Evolutionary conservation across 306 rosid genomes (phyloP).

Genomic region (Mucuna pruriens): DNA sequence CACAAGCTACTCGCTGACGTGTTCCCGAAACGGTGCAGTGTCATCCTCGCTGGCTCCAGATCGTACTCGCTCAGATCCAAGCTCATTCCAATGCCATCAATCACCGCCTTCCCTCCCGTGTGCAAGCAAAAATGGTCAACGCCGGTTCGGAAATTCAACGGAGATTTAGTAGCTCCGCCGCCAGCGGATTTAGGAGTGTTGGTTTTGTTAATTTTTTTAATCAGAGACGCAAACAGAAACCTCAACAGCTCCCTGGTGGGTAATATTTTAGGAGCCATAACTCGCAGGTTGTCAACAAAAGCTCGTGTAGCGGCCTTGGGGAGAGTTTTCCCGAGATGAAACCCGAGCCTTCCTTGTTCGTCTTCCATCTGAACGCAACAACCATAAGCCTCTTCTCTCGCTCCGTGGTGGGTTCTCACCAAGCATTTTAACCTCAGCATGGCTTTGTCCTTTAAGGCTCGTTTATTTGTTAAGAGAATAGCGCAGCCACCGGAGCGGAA

Average conservation of each 20-base stretch:
- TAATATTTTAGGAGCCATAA: slow-evolving; percentile 69
- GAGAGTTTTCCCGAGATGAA: slow-evolving; percentile 66
- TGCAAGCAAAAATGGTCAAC: slow-evolving; percentile 88
- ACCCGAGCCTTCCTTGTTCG: slow-evolving; percentile 59
- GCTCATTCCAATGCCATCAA: slow-evolving; percentile 79
- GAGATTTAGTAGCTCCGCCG: slow-evolving; percentile 43
- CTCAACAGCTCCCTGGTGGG: slow-evolving; percentile 69
- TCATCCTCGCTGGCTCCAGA: slow-evolving; percentile 93
- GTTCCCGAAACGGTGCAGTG: slow-evolving; percentile 87
- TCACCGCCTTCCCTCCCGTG: slow-evolving; percentile 92
- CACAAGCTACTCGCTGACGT: slow-evolving; percentile 88
- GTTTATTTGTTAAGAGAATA: slow-evolving; percentile 64
- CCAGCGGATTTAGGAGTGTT: not conserved
- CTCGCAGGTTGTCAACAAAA: slow-evolving; percentile 76
- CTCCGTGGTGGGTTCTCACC: slow-evolving; percentile 85
- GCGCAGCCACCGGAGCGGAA: slow-evolving; percentile 85
- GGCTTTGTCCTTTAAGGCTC: slow-evolving; percentile 44
- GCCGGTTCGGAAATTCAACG: slow-evolving; percentile 62
- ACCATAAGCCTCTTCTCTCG: slow-evolving; percentile 65
- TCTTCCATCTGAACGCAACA: slow-evolving; percentile 83
- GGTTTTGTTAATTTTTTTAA: slow-evolving; percentile 41
- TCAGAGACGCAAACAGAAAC: slow-evolving; percentile 44
- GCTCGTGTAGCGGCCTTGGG: slow-evolving; percentile 91
- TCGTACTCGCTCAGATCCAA: slow-evolving; percentile 66
- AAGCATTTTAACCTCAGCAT: slow-evolving; percentile 64